Evolutionary conservation across 768 basidiomycete genomes (phyloP), one percentile per base, ranked within the genome.

Genomic region (Lactarius sanguifluus): DNA sequence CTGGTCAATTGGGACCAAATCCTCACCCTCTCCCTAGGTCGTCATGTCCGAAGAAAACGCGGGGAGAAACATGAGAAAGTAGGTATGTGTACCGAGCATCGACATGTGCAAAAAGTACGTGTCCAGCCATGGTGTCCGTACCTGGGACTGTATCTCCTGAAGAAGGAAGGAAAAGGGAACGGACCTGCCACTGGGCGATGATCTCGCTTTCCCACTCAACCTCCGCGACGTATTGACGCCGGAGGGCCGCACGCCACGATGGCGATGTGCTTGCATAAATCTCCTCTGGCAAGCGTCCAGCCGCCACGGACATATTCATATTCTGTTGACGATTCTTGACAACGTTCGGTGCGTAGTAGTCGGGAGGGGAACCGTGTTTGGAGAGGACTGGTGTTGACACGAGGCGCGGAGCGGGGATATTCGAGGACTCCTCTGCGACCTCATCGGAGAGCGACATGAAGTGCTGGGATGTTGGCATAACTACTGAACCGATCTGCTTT

Each of bases 81-180:
- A 98, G 0, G 91, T 94, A 72, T n/a, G n/a, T n/a, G n/a, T n/a
- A 0, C 86, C 94, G 12, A 93, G 79, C 0, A 87, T 82, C 0
- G 91, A 92, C 0, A 89, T 86, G 69, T 94, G 90, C 38, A 95
- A 85, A 32, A 96, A 96, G 72, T 92, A 96, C 1, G 79, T 78
- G 73, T 96, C 94, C 2, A 30, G 28, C 28, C 28, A 30, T 30
- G 28, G 28, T 3, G 28, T 30, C 28, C 28, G 28, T 30, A 30
- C 28, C 3, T 1, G 75, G 9, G 80, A 74, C 90, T 81, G 36
- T 34, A 54, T 43, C 23, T 32, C 18, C 41, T 36, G 15, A 9
- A 18, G 23, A 3, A 6, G 6, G 15, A 40, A 32, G 38, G 57
- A n/a, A n/a, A n/a, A n/a, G n/a, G n/a, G n/a, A n/a, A n/a, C n/a